Evolutionary conservation across 1,139 yeast species (phyloP), one percentile per base, ranked within the genome.

Genomic region (Suhomyces bokatorum): DNA sequence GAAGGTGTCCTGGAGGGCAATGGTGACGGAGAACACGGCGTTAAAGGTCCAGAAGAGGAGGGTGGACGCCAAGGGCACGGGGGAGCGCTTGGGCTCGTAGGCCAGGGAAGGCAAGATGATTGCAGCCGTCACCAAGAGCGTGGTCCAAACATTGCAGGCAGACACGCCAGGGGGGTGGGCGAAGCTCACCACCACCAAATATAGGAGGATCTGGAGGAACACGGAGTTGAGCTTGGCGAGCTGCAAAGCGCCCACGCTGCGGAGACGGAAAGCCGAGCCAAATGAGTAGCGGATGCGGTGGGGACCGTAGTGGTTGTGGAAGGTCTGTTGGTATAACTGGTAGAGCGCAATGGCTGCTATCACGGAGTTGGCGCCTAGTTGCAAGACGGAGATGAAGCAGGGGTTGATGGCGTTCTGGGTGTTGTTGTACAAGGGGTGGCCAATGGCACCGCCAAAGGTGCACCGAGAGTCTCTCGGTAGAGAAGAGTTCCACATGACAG

Each of bases 21-120:
- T 41, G 14, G 52, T 53, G 2, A 50, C 6, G 27, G 54, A 53
- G 15, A 62, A 40, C 7, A 62, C 7, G 1, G 62, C 48, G 17
- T 63, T 57, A 7, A 58, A 26, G 1, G 74, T 69, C 80, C 80
- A 75, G 50, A 60, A 75, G 14, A 65, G 47, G 12, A 74, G 52
- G 24, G 73, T 50, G 1, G 68, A 56, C 3, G 66, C 71, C 16
- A 60, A 54, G 13, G 74, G 73, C 9, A 67, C 58, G 8, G 67
- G 57, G 5, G 62, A 53, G 17, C 62, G 58, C 10, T 62, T 54
- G 6, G 66, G 56, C 51, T 76, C 80, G 12, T 71, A 47, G 2
- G 60, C 12, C 47, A 75, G 78, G 17, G 75, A 55, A 0, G 78
- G 78, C 3, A 66, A 42, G 3, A 71, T 50, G 4, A 65, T 49